Base-by-base conservation (phyloP, 768 basidiomycete species). In the Auricularia sp. region DNA sequence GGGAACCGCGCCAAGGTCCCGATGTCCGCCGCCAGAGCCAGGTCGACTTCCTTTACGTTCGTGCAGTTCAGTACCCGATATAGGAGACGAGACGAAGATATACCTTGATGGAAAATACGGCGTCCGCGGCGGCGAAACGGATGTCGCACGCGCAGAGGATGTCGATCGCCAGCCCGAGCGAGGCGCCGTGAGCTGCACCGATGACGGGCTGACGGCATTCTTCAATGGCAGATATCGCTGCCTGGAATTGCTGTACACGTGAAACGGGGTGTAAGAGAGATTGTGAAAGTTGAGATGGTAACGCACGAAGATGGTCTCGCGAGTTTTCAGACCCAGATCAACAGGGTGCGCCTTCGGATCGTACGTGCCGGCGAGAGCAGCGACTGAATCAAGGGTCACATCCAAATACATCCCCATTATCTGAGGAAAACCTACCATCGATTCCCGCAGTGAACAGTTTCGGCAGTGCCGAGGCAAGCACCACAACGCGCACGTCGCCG, bases 21-120 rank as follows among this genome's bases (percentile, higher is more conserved):
- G 47, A 94, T 86, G 71, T 95, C 94, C 0, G 94, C 88, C 2
- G 94, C 93, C 0, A 96, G 78, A 0, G 90, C 93, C 33, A 94
- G 81, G 70, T 94, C 90, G 2, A 92, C 87, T 80, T 95, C 91
- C 90, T 92, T 64, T 37, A n/a, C 37, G 8, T 58, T 33, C 16
- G 64, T 54, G 62, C 11, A 18, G 44, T 45, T 45, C 18, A 45
- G 44, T 18, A 18, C 11, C 5, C 6, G 18, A 6, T 18, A 6
- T 18, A 18, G 11, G 14, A 21, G 21, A 42, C 35, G 8, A 33
- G 44, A 3, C 36, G 39, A 54, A 45, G 34, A 59, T 1, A 80
- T 54, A 86, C 92, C 77, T 92, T 89, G 76, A 96, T 88, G 5
- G 83, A 79, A 71, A 94, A 92, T 1, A 71, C 71, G 0, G 84